Percentiles rank a stretch among this genome's conserved stretches.
Conservation (phyloP, 768 basidiomycete genomes). For the Pleurotus giganteus region DNA sequence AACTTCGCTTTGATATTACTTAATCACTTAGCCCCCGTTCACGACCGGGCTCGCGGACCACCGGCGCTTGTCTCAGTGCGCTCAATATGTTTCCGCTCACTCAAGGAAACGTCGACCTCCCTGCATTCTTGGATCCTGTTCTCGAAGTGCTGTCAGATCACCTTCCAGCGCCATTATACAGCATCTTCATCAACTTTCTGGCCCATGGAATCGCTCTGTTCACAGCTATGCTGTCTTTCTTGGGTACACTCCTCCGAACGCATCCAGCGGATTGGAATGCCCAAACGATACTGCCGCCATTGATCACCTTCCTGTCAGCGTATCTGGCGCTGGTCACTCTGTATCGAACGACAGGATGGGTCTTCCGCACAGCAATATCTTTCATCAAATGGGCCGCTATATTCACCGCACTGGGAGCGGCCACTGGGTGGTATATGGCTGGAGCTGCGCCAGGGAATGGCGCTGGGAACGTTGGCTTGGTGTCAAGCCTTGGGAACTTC, state of each 20-base stretch:
- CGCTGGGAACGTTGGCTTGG: slow-evolving; percentile 32
- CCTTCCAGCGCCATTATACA: slow-evolving; percentile 57
- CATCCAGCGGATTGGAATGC: slow-evolving; percentile 62
- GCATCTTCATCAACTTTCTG: slow-evolving; percentile 45
- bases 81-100: background rate
- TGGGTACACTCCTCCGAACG: slow-evolving; percentile 45
- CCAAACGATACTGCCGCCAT: slow-evolving; percentile 67
- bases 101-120: slow-evolving; percentile 32
- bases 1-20: background rate
- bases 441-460: slow-evolving; percentile 29
- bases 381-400: slow-evolving; percentile 78
- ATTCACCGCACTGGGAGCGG: slow-evolving; percentile 50
- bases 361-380: slow-evolving; percentile 63
- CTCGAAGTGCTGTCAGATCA: slow-evolving; percentile 51
- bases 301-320: slow-evolving; percentile 68
- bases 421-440: slow-evolving; percentile 49
- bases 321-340: slow-evolving; percentile 77
- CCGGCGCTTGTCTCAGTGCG: background rate
- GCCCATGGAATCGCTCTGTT: slow-evolving; percentile 52
- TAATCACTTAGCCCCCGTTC: too few relatives aligned
- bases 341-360: slow-evolving; percentile 78
- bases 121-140: slow-evolving; percentile 50
- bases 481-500: slow-evolving; percentile 37
- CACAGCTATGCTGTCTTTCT: slow-evolving; percentile 46
- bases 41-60: too few relatives aligned